Evolutionary conservation across 23 red algal species (phyloP).

Genomic region (Gracilariopsis chorda): DNA sequence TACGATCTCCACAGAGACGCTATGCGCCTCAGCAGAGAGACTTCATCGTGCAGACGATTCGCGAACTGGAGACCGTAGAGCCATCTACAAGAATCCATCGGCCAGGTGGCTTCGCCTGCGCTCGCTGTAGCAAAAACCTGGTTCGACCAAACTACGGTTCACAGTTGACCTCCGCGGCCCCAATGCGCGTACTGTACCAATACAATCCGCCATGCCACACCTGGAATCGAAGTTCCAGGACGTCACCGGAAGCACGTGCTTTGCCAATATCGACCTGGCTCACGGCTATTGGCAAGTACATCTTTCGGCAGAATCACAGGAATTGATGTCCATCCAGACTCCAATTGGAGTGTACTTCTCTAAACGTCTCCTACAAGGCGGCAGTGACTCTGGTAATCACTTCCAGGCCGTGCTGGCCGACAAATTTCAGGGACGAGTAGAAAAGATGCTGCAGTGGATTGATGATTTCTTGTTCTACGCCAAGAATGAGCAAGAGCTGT

Average conservation of each 20-base stretch:
- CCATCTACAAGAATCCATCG: background rate
- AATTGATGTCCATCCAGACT: background rate
- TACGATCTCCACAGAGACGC: background rate
- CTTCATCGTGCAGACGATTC: background rate
- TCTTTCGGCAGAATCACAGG: background rate
- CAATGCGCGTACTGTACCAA: background rate
- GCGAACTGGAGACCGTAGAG: too few species aligned
- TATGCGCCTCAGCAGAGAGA: background rate
- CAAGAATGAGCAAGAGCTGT: background rate
- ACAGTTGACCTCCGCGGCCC: conserved; percentile 1
- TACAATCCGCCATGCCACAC: background rate
- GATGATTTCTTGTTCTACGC: background rate
- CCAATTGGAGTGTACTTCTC: background rate
- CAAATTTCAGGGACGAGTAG: background rate
- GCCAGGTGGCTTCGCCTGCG: background rate
- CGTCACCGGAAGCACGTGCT: background rate
- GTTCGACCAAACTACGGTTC: background rate
- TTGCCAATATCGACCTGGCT: conserved; percentile 17
- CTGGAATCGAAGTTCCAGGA: background rate
- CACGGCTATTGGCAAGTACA: background rate
- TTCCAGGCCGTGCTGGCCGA: background rate
- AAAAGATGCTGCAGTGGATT: too few species aligned
- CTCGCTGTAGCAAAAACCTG: background rate
- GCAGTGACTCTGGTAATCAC: too few species aligned
- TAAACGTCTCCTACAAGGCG: too few species aligned